Base-by-base conservation (phyloP, 305 asterid genomes). In the Ajuga reptans region DNA sequence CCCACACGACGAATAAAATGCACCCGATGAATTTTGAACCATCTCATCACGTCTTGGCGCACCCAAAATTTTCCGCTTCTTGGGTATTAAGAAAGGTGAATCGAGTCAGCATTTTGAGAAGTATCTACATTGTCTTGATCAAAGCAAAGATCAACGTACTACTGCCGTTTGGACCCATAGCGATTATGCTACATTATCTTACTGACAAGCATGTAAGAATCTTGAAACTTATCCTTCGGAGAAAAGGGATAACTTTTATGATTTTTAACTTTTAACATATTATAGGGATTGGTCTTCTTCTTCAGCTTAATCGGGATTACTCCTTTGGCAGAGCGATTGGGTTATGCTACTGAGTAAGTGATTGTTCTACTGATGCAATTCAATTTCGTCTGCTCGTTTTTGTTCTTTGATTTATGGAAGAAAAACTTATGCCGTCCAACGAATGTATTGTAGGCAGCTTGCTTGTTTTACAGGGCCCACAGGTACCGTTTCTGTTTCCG, bases 281-380 rank as follows among this genome's bases (percentile, higher is more conserved):
- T 75, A 51, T 49, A 93, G 99, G 95, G 94, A 67, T 91, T 82
- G 95, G 97, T 93, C 15, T 91, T 93, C 80, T 80, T 91, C 86
- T 89, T 87, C 83, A 89, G 96, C 81, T 82, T 91, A 72, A 24
- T 93, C 39, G 97, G 99, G 60, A 93, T 93, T 72, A 79, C 76
- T 73, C 97, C 99, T 14, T 83, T 93, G 79, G 99, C 99, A 0
- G 99, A 93, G 87, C 99, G 97, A 8, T 80, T 93, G 15, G 97
- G 99, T 67, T 93, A 82, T 86, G 95, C 89, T 47, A 93, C 99
- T 8, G 99, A 89, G 99, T 90, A 81, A 86, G 96, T 69, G 27
- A 31, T 62, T 67, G 10, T 47, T 60, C 45, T 14, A n/a, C 5
- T 54, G 51, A 37, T 56, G 58, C 63, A 33, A 37, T 75, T 55